A percentile compares a stretch with the other conserved stretches of the same genome.
Evolutionary conservation across 352 stramenopile genomes (phyloP).

Genomic region (Pythium monospermum): DNA sequence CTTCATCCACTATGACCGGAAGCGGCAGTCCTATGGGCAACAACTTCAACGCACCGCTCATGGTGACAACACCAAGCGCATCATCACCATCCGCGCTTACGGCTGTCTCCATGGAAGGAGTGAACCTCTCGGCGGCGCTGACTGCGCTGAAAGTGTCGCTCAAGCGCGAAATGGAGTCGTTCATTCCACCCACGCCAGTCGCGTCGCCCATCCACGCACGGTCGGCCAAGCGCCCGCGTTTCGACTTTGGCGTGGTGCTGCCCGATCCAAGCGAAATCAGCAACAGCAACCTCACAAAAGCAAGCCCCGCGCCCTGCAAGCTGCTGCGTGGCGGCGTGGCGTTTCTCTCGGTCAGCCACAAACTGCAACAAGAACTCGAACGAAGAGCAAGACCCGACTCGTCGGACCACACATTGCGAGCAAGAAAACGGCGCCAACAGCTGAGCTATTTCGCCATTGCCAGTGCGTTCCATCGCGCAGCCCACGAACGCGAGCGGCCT

Average conservation of each 20-base stretch:
- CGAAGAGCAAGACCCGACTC: constrained; percentile 33
- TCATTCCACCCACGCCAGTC: constrained; percentile 61
- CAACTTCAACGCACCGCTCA: constrained; percentile 5
- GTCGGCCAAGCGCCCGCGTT: constrained; percentile 49
- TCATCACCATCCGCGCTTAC: constrained; percentile 11
- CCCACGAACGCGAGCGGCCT: constrained; percentile 53
- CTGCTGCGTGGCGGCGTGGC: constrained; percentile 35
- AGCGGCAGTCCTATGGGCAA: too few species aligned
- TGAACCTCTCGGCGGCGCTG: constrained; percentile 49
- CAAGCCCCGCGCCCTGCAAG: constrained; percentile 30
- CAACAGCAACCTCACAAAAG: constrained; percentile 21
- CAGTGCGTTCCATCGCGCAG: constrained; percentile 71
- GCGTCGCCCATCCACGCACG: constrained; percentile 54
- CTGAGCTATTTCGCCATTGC: constrained; percentile 80
- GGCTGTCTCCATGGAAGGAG: constrained; percentile 25
- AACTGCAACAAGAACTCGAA: constrained; percentile 71
- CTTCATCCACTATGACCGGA: constrained; percentile 10
- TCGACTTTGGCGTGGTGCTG: constrained; percentile 34
- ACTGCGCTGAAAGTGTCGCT: constrained; percentile 72
- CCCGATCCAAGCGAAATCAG: constrained; percentile 25
- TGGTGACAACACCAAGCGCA: constrained; percentile 7
- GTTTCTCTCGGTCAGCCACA: constrained; percentile 64
- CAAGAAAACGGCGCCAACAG: constrained; percentile 57
- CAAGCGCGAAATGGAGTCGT: constrained; percentile 66
- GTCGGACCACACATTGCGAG: constrained; percentile 35